Evolutionary conservation across 2,329 filamentous ascomycete species (phyloP), one percentile per base, ranked within the genome.

Genomic region (Neophaeococcomyces mojaviensis): DNA sequence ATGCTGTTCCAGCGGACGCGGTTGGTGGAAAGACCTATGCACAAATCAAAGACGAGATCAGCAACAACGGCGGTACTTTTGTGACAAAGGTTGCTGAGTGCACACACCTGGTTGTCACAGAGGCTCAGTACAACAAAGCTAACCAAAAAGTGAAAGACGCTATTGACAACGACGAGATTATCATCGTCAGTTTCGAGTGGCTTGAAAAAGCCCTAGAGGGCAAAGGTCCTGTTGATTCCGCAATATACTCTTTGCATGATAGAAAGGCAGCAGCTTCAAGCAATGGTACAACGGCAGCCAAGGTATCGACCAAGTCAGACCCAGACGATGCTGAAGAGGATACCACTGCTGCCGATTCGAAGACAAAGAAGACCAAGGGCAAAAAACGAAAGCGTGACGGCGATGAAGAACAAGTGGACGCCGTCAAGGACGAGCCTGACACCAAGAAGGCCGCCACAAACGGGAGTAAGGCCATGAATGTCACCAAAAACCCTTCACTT

Each of bases 401-500:
- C 19, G 53, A 53, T 6, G 46, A 45, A 18, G 45, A 44, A 42
- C 30, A 42, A 8, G 26, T 44, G 16, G 43, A 52, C 28, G 31
- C 24, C 9, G 49, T 50, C 24, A 47, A 47, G 26, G 16, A 37
- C 18, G 47, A 47, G 39, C 15, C 46, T 20, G 37, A 20, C 15
- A 13, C 10, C 19, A 44, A 37, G 32, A 19, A 15, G n/a, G 26
- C 39, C 47, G 12, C 22, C 20, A 33, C 53, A 33, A 50, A 54
- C 4, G 49, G 57, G 16, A 47, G 46, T 22, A 59, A 58, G 49
- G 58, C 47, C 46, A 57, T 55, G 13, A 52, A 39, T 22, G 41
- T 44, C 53, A 48, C 40, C 56, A 47, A 44, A 64, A 71, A 42
- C 74, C 72, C 56, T 68, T 69, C 68, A 34, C 49, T 70, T 3